These are phyloP conservation scores for Pythium biforme DNA, from an alignment of 352 stramenopile species.

Conservation along the genomic window DNA sequence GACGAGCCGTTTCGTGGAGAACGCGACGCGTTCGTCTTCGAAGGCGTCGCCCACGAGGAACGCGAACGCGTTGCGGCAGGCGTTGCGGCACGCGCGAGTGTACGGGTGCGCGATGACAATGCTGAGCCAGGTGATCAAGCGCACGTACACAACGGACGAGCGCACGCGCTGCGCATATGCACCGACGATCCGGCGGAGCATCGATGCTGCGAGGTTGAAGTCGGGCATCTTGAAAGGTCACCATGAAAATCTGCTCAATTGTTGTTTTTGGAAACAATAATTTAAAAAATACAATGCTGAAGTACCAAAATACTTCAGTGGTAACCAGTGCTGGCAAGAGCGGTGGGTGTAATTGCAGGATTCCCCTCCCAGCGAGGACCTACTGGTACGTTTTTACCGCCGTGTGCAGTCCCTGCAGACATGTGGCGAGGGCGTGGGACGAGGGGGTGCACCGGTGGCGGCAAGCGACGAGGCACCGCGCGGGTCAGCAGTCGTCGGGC, in stretches of 20 bases:
- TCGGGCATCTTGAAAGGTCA: no score
- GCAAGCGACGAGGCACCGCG: constrained; percentile 4
- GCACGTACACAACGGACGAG: neutral
- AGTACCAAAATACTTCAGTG: no score
- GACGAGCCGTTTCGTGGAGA: constrained; percentile 45
- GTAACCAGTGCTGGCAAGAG: no score
- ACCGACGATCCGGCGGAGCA: neutral
- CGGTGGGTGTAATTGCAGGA: no score
- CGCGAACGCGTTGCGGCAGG: constrained; percentile 25
- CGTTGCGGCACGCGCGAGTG: constrained; percentile 25
- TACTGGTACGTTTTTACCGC: no score
- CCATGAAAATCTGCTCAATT: no score
- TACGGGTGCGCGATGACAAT: constrained; percentile 19
- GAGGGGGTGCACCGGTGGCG: neutral
- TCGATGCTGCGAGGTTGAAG: no score
- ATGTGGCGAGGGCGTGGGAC: no score
- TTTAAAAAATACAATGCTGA: no score
- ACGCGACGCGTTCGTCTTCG: constrained; percentile 42
- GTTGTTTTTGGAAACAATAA: no score
- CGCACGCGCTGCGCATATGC: neutral
- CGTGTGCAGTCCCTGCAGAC: no score
- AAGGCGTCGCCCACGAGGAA: constrained; percentile 47
- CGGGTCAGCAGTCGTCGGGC: neutral
- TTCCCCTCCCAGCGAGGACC: no score
- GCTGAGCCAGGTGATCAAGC: neutral